These are phyloP conservation scores for Tranzscheliella williamsii DNA, from an alignment of 1,284 basidiomycete species.

Conservation along the genomic window DNA sequence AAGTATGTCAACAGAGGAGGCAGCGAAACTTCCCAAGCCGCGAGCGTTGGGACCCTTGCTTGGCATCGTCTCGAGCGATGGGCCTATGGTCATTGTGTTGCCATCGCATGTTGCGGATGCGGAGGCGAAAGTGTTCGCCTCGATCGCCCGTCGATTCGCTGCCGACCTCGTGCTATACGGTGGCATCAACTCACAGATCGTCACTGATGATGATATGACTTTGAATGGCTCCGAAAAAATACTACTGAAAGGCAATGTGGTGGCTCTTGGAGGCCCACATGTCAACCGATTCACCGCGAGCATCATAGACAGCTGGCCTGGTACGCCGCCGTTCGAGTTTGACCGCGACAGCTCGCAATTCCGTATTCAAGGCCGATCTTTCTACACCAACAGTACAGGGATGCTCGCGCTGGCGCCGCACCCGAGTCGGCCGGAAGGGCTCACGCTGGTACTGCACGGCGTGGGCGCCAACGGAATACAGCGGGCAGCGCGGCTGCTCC, in stretches of 20 bases:
- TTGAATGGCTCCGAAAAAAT: background rate
- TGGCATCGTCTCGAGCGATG: slow-evolving; percentile 18
- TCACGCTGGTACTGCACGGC: slow-evolving; percentile 22
- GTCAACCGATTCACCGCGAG: slow-evolving; percentile 18
- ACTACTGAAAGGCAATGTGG: slow-evolving; percentile 16
- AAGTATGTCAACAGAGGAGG: background rate
- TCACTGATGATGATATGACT: slow-evolving; percentile 17
- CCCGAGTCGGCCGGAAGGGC: background rate
- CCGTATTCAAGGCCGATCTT: slow-evolving; percentile 17
- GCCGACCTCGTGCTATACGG: slow-evolving; percentile 31
- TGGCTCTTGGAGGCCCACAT: slow-evolving; percentile 24
- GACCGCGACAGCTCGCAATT: slow-evolving; percentile 15
- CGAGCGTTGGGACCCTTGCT: slow-evolving; percentile 27
- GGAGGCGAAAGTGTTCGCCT: slow-evolving; percentile 6
- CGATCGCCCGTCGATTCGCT: slow-evolving; percentile 22
- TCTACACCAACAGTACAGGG: slow-evolving; percentile 19
- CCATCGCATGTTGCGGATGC: slow-evolving; percentile 3
- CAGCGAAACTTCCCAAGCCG: background rate
- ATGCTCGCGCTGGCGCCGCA: slow-evolving; percentile 18
- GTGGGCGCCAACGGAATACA: slow-evolving; percentile 17
- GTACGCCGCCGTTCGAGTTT: slow-evolving; percentile 9
- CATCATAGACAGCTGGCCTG: slow-evolving; percentile 8
- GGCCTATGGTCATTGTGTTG: slow-evolving; percentile 26
- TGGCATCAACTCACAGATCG: slow-evolving; percentile 25
- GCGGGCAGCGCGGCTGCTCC: slow-evolving; percentile 30